A percentile compares a stretch with the other conserved stretches of the same genome.
Conservation (phyloP, 768 basidiomycete species). For the Pleurotus salmoneostramineus region DNA sequence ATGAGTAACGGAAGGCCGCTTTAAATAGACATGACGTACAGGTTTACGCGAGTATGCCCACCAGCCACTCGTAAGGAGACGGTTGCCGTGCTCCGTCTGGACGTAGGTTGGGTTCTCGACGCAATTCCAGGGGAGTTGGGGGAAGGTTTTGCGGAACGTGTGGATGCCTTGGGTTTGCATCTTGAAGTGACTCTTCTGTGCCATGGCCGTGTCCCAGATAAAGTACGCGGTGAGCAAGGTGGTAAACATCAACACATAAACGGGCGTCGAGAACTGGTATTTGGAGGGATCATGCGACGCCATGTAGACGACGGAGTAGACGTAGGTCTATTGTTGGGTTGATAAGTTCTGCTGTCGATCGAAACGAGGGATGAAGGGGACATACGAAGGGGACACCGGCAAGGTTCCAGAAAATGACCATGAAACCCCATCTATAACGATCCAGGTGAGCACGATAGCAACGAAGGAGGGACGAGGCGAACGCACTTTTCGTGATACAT, state of each 20-base stretch:
- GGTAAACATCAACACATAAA: conserved; percentile 68
- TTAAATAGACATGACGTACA: conserved; percentile 35
- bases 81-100: conserved; percentile 93
- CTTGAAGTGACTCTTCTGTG: conserved; percentile 96
- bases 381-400: conserved; percentile 90
- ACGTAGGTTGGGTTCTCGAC: conserved; percentile 87
- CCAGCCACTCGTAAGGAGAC: conserved; percentile 89
- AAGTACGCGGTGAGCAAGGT: conserved; percentile 84
- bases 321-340: conserved; percentile 65
- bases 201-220: conserved; percentile 92
- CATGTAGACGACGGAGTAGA: conserved; percentile 98
- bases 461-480: neutral
- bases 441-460: conserved; percentile 4
- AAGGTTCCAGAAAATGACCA: conserved; percentile 98
- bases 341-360: conserved; percentile 5
- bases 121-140: conserved; percentile 80
- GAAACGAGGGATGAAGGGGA: neutral
- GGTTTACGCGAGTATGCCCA: conserved; percentile 95
- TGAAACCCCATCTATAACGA: conserved; percentile 77
- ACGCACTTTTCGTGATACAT: conserved; percentile 96
- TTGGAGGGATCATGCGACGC: conserved; percentile 85
- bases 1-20: neutral
- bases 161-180: conserved; percentile 93
- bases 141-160: conserved; percentile 87
- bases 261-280: conserved; percentile 81